Conservation (phyloP, 2,329 filamentous ascomycete genomes). For the Epicoccum nigrum region DNA sequence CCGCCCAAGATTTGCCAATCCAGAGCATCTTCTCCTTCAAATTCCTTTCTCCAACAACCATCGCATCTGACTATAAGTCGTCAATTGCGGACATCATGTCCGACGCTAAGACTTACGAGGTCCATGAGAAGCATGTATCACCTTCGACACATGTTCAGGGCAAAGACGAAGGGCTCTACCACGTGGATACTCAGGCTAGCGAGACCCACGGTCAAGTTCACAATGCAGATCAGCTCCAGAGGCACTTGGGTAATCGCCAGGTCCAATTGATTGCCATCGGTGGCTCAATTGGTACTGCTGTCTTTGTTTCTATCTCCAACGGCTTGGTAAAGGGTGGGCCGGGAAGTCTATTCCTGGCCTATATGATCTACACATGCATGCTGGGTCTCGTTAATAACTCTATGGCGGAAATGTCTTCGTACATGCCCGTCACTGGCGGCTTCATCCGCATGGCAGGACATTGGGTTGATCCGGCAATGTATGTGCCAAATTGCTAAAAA, state of each 20-base stretch:
- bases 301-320: constrained; percentile 65
- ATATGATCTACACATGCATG: constrained; percentile 59
- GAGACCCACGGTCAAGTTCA: constrained; percentile 14
- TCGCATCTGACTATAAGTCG: neutral
- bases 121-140: constrained; percentile 17
- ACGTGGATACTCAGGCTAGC: constrained; percentile 10
- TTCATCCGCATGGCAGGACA: constrained; percentile 68
- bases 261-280: constrained; percentile 44
- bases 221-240: constrained; percentile 35
- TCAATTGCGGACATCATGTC: constrained; percentile 14
- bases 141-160: constrained; percentile 1
- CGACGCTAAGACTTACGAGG: constrained; percentile 16
- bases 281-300: constrained; percentile 45
- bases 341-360: constrained; percentile 62
- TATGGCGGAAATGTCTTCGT: constrained; percentile 66
- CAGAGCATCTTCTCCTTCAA: constrained; percentile 11
- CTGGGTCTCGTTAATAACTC: constrained; percentile 67
- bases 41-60: neutral
- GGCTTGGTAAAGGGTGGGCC: constrained; percentile 57
- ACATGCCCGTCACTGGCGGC: constrained; percentile 65
- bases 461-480: constrained; percentile 62
- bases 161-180: constrained; percentile 19
- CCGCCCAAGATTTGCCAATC: constrained; percentile 1
- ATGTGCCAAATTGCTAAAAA: constrained; percentile 31
- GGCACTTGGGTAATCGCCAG: constrained; percentile 53